Evolutionary conservation across 2,329 filamentous ascomycete genomes (phyloP), one percentile per base, ranked within the genome.

Genomic region (Fusarium abutilonis): DNA sequence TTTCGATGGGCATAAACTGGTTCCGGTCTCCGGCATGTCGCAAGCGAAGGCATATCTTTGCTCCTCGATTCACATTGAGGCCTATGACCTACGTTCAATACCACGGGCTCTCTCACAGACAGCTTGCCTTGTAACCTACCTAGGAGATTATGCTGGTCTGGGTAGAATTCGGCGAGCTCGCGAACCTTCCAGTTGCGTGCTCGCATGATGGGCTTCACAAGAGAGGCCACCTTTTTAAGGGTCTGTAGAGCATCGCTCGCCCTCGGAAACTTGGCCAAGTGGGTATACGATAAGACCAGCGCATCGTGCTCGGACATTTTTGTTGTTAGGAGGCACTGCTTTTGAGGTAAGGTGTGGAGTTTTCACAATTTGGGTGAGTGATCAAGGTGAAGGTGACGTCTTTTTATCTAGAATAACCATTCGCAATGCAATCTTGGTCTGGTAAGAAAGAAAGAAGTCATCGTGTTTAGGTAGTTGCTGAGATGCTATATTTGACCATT

Each of bases 201-300:
- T 64, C 92, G 85, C 93, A 98, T 98, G 62, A 98, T 91, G 15
- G 94, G 94, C 75, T 97, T 97, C 60, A 97, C 93, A 54, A 96
- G 78, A 23, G 93, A 96, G 3, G 92, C 92, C 36, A 96, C 83
- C 75, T 90, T 93, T 70, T 88, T 90, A 21, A 98, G 82, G 54
- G 85, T 86, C 32, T 85, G 77, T 15, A 86, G 72, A 13, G 83
- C 83, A 56, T 86, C 83, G 14, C 74, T 70, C 17, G 81, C 78
- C 3, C 82, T 79, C 2, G 80, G 77, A 29, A 83, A 77, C 19
- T 77, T 71, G 9, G 72, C 73, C 49, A 86, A 69, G 65, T 86
- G 83, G 32, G 79, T 79, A 69, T 79, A 86, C 8, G 78, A 79
- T 15, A 75, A 66, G 6, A 86, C 73, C 29, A 80, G 70, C 3